Conservation (phyloP, 352 stramenopile species). For the Phytophthora cactorum region DNA sequence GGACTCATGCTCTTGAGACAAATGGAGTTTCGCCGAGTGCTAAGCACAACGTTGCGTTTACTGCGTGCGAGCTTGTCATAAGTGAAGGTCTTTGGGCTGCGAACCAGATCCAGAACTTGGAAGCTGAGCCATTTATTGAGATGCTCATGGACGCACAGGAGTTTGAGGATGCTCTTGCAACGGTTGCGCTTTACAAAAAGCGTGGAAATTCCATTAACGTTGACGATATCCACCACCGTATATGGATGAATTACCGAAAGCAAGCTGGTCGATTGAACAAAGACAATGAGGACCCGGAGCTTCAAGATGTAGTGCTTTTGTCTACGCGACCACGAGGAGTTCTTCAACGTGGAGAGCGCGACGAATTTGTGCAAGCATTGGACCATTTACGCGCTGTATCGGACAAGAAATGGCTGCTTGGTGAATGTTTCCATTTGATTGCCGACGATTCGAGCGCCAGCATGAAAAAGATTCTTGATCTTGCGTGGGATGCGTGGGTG, state of each 20-base stretch:
- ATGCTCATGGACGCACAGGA: constrained; percentile 39
- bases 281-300: neutral
- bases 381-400: constrained; percentile 48
- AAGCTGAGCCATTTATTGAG: constrained; percentile 43
- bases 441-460: constrained; percentile 43
- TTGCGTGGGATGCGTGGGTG: constrained; percentile 42
- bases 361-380: constrained; percentile 46
- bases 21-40: neutral
- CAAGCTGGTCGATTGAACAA: constrained; percentile 14
- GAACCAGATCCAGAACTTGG: constrained; percentile 28
- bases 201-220: constrained; percentile 25
- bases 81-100: constrained; percentile 17
- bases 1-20: constrained; percentile 17
- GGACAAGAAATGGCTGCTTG: constrained; percentile 58
- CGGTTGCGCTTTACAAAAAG: constrained; percentile 27
- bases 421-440: constrained; percentile 50
- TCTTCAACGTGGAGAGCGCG: constrained; percentile 22
- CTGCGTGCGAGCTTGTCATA: constrained; percentile 29
- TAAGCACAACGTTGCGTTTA: constrained; percentile 8
- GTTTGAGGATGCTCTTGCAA: constrained; percentile 49
- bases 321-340: constrained; percentile 14
- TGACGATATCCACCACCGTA: constrained; percentile 54
- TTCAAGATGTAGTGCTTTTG: constrained; percentile 25
- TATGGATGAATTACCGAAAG: constrained; percentile 57
- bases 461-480: constrained; percentile 71